Evolutionary conservation across 805 yeast species (phyloP).

Genomic region (Phaffomyces antillensis): DNA sequence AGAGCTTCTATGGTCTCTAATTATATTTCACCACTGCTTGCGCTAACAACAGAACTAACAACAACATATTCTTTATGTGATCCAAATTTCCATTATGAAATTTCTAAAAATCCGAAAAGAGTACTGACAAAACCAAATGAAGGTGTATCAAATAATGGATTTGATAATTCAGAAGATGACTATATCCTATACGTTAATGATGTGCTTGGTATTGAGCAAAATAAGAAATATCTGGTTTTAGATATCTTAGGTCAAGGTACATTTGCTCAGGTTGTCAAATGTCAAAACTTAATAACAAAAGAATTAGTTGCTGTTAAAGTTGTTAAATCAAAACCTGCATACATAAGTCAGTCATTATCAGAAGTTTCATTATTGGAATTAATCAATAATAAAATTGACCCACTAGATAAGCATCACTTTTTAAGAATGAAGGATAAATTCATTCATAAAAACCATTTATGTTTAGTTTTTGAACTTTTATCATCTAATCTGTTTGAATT

Average conservation of each 20-base stretch:
- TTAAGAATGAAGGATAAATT: constrained; percentile 79
- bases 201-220: constrained; percentile 78
- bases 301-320: constrained; percentile 93
- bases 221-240: constrained; percentile 78
- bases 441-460: constrained; percentile 85
- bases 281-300: constrained; percentile 60
- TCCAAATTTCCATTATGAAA: constrained; percentile 74
- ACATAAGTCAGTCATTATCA: constrained; percentile 81
- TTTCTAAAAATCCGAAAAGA: constrained; percentile 82
- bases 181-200: constrained; percentile 93
- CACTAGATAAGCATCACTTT: constrained; percentile 66
- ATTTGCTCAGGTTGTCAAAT: constrained; percentile 96
- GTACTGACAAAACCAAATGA: constrained; percentile 91
- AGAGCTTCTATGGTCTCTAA: constrained; percentile 58
- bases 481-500: constrained; percentile 86
- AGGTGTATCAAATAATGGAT: constrained; percentile 73
- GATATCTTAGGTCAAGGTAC: constrained; percentile 95
- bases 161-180: constrained; percentile 83
- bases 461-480: constrained; percentile 85
- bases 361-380: constrained; percentile 85
- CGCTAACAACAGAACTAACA: constrained; percentile 69
- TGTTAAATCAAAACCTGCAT: constrained; percentile 86
- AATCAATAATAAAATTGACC: constrained; percentile 64
- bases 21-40: constrained; percentile 72
- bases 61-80: constrained; percentile 82